phyloP scores from a whole-genome alignment of 768 basidiomycete species.

The Heimioporus sp. region DNA sequence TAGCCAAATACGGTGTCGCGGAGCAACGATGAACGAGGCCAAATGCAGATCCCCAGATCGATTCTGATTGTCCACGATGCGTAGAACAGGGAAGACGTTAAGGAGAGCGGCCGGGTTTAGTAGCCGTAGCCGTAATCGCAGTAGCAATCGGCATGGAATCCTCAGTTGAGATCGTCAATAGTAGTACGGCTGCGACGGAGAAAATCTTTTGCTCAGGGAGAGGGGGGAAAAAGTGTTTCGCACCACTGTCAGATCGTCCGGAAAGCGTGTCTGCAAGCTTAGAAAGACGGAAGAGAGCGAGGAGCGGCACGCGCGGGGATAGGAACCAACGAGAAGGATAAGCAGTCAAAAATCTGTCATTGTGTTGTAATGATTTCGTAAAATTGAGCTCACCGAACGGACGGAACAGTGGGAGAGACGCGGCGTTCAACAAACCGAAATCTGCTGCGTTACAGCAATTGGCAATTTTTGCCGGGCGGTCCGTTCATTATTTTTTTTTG shows the following conservation, averaged over 20 bases:
- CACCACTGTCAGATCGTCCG: background rate
- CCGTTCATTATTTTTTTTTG: constrained; percentile 5
- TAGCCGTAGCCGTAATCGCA: background rate
- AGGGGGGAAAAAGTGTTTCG: background rate
- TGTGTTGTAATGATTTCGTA: constrained; percentile 33
- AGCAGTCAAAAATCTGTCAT: constrained; percentile 16
- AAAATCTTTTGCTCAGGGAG: constrained; percentile 6
- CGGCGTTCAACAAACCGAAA: constrained; percentile 13
- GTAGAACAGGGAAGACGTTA: constrained; percentile 6
- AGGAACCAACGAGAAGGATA: constrained; percentile 11
- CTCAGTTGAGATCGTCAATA: constrained; percentile 25
- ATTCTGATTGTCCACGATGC: constrained; percentile 35
- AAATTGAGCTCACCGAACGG: constrained; percentile 23
- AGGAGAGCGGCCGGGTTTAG: background rate
- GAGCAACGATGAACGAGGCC: constrained; percentile 13
- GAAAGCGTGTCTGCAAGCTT: background rate
- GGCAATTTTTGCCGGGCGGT: constrained; percentile 14
- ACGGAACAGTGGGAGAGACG: constrained; percentile 17
- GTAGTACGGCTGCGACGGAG: constrained; percentile 12
- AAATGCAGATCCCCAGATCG: constrained; percentile 34
- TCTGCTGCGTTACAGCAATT: constrained; percentile 14
- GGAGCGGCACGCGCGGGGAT: constrained; percentile 1
- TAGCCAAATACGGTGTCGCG: constrained; percentile 6
- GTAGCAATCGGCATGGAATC: constrained; percentile 5
- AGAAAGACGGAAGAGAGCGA: constrained; percentile 3